These are phyloP conservation scores for Hyphochytrium catenoides DNA, from an alignment of 352 stramenopile genomes.

Conservation along the genomic window DNA sequence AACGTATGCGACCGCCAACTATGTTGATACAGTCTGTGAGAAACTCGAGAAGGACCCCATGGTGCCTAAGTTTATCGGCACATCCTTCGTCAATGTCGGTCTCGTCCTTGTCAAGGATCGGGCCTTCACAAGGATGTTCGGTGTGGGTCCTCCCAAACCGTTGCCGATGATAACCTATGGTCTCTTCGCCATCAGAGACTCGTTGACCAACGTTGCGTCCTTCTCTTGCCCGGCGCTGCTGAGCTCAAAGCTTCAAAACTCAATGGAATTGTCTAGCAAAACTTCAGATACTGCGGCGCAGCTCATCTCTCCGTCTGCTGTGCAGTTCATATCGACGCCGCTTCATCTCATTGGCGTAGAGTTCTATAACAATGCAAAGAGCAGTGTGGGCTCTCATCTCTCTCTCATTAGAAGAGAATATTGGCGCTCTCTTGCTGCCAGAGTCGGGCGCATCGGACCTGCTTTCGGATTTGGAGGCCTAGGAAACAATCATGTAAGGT, in stretches of 20 bases:
- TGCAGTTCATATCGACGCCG: conserved; percentile 65
- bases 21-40: conserved; percentile 56
- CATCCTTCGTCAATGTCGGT: conserved; percentile 68
- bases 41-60: conserved; percentile 34
- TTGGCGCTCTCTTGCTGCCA: conserved; percentile 44
- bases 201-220: conserved; percentile 49
- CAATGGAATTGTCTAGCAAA: conserved; percentile 18
- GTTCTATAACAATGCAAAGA: conserved; percentile 51
- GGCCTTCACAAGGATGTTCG: conserved; percentile 73
- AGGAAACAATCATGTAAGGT: conserved; percentile 34
- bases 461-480: conserved; percentile 67
- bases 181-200: conserved; percentile 62
- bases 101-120: conserved; percentile 69
- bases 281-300: conserved; percentile 34
- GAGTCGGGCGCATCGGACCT: conserved; percentile 56
- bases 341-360: conserved; percentile 63
- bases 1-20: conserved; percentile 65
- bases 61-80: conserved; percentile 63
- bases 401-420: conserved; percentile 62
- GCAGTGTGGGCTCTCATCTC: too few relatives aligned
- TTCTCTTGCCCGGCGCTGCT: conserved; percentile 57
- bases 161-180: conserved; percentile 49
- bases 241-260: conserved; percentile 28
- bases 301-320: conserved; percentile 42
- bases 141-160: conserved; percentile 33